Evolutionary conservation across 1,284 basidiomycete genomes (phyloP), one percentile per base, ranked within the genome.

Genomic region (Termitomyces sp.): DNA sequence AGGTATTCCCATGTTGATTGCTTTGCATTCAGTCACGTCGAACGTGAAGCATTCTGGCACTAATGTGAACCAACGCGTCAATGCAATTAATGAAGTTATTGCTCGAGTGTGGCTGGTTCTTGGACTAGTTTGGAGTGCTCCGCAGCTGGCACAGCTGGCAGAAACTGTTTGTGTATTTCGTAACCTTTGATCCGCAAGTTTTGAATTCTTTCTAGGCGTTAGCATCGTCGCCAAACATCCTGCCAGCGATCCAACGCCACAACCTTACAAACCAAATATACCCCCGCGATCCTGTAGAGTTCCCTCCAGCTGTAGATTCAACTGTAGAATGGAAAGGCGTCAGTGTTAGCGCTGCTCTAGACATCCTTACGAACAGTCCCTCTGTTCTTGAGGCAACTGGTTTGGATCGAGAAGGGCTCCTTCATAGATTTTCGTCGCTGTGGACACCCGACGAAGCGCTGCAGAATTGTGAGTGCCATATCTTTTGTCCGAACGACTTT

Each of bases 1-100:
- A 0, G 86, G 90, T 30, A 74, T 92, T 33, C 94, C 95, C 1
- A 94, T 96, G 88, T 71, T 98, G 38, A 67, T 93, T 31, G 84
- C 90, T 0, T 70, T 98, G 39, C 86, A 92, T 61, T 69, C 67
- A 5, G 81, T 82, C 2, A 44, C 26, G 36, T 77, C 80, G 1
- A 71, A 64, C 61, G 70, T 64, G 55, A 79, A 77, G 30, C 71
- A 72, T 15, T 63, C 67, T 8, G 67, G 80, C 59, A 63, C 69
- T 48, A 68, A 61, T 50, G 71, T 68, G 46, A 66, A 70, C 38
- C 76, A 76, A 54, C 81, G 87, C 48, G 73, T 81, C 28, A 71
- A 75, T 31, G 81, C 79, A 1, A 77, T 92, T 44, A 82, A 81
- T 57, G 85, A 88, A 66, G 70, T 93, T 15, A 66, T 91, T 1